These are phyloP conservation scores for Eucalyptus regnans DNA, from an alignment of 345 rosid species.

Conservation along the genomic window DNA sequence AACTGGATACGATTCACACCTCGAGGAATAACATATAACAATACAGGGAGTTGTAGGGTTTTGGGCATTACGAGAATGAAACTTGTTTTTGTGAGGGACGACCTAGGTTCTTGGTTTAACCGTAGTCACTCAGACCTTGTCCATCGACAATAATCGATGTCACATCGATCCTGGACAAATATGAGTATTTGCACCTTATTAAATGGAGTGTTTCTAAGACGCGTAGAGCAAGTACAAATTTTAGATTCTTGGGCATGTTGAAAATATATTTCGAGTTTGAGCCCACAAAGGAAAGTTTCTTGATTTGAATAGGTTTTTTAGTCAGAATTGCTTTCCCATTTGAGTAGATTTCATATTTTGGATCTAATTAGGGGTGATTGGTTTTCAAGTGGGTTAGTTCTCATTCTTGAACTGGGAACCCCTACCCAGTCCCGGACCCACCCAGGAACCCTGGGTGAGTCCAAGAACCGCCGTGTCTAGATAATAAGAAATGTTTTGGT, in stretches of 20 bases:
- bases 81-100: not conserved
- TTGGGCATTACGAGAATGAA: not conserved
- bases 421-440: not conserved
- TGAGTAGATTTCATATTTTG: not conserved
- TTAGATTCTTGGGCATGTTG: not conserved
- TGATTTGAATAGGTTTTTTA: not conserved
- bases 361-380: not conserved
- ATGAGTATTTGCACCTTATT: not conserved
- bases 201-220: not conserved
- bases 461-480: too few relatives aligned
- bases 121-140: not conserved
- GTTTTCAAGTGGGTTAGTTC: not conserved
- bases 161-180: not conserved
- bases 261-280: not conserved
- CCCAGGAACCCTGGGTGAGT: not conserved
- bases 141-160: not conserved
- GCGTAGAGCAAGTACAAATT: not conserved
- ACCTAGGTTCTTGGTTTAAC: not conserved
- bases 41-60: not conserved
- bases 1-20: not conserved
- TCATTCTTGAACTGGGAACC: too few relatives aligned
- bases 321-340: not conserved
- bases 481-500: not conserved
- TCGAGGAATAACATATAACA: not conserved
- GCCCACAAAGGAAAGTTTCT: accelerated